Percentiles rank a stretch among this genome's conserved stretches.
These are phyloP conservation scores for Apiotrichum siamense DNA, from an alignment of 1,284 basidiomycete genomes.

Conservation along the genomic window DNA sequence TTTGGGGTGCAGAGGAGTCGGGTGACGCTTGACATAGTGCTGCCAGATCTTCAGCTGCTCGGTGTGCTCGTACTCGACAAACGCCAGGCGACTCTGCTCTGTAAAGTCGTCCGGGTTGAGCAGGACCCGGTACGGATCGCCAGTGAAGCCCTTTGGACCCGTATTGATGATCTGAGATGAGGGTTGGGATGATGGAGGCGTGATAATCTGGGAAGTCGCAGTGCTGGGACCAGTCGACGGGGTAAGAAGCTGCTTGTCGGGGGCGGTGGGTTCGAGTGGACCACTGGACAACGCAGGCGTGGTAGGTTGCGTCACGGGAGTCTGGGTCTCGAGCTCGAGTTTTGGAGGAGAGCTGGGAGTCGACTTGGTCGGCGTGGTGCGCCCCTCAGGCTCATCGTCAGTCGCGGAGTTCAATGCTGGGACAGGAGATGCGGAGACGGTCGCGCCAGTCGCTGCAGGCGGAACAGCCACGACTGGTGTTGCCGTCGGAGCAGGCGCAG, in stretches of 20 bases:
- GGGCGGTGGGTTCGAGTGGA: no score
- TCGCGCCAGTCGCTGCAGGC: neutral
- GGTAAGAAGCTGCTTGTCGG: neutral
- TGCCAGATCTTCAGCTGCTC: slow-evolving; percentile 85
- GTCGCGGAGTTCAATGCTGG: no score
- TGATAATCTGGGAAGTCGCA: no score
- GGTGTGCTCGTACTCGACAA: slow-evolving; percentile 69
- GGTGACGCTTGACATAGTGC: slow-evolving; percentile 77
- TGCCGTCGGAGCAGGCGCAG: neutral
- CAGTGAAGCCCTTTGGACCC: slow-evolving; percentile 2
- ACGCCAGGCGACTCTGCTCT: slow-evolving; percentile 63
- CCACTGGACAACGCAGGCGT: no score
- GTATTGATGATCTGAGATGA: neutral
- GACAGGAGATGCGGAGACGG: neutral
- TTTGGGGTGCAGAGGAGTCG: slow-evolving; percentile 79
- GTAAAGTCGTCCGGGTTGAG: slow-evolving; percentile 53
- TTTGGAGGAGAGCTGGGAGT: neutral
- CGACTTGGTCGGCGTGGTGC: no score
- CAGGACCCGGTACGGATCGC: slow-evolving; percentile 38
- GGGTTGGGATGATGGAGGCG: no score
- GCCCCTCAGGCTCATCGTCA: no score
- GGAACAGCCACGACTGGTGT: neutral
- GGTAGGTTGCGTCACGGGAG: no score
- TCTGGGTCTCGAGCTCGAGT: no score
- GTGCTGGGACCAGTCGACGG: neutral